Conservation (phyloP, 78 protist species). For the Dictyostelium purpureum region DNA sequence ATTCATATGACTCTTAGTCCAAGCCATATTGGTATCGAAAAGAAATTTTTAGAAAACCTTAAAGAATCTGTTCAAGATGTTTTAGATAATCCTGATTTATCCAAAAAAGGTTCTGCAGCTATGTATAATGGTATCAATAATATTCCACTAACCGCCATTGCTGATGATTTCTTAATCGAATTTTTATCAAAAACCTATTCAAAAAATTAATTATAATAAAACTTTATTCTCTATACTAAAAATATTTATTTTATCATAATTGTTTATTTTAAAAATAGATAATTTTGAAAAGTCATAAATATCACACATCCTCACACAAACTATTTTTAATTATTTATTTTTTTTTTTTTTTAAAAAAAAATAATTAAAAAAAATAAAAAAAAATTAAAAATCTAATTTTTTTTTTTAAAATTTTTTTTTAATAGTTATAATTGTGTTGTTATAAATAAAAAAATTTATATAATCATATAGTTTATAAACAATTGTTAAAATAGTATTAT, state of each 20-base stretch:
- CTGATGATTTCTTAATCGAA: conserved; percentile 46
- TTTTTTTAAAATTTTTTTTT: too few relatives aligned
- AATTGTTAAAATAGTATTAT: too few relatives aligned
- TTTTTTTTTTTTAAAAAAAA: background rate
- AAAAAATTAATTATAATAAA: background rate
- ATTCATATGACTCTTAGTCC: conserved; percentile 65
- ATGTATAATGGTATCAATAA: conserved; percentile 75
- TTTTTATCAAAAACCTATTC: conserved; percentile 45
- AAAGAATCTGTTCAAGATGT: conserved; percentile 18
- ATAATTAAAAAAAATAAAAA: background rate
- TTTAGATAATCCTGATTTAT: conserved; percentile 9
- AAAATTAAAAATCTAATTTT: background rate
- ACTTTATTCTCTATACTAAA: too few relatives aligned
- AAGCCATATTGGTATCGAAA: conserved; percentile 36
- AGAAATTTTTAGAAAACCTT: conserved; percentile 16
- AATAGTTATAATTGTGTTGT: too few relatives aligned
- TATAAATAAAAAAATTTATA: too few relatives aligned
- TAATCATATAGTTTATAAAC: too few relatives aligned
- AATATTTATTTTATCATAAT: too few relatives aligned
- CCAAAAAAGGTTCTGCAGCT: conserved; percentile 73
- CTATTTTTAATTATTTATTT: background rate
- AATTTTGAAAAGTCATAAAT: too few relatives aligned
- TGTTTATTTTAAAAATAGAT: too few relatives aligned
- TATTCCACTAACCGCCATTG: conserved; percentile 43
- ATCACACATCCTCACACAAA: too few relatives aligned